Percentiles rank a stretch among this genome's conserved stretches.
Evolutionary conservation across 1,284 basidiomycete species (phyloP).

Genomic region (Trichosporon asahii): DNA sequence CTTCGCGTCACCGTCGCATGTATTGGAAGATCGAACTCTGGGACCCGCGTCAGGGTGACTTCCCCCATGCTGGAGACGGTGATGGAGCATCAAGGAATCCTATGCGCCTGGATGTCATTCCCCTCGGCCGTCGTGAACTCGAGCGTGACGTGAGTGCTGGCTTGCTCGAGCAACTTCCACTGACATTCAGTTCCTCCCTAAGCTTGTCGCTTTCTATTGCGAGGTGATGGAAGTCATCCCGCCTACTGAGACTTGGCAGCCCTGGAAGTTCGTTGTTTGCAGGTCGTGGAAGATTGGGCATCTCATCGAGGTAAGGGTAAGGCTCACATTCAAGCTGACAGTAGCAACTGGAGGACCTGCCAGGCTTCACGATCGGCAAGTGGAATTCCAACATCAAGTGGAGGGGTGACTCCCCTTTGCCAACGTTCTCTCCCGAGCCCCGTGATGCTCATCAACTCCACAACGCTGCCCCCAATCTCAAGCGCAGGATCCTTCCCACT

Average conservation of each 20-base stretch:
- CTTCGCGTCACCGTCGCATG: not conserved
- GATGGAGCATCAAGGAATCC: not conserved
- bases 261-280: conserved; percentile 22
- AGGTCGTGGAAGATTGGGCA: conserved; percentile 19
- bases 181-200: conserved; percentile 31
- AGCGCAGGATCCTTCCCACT: conserved; percentile 22
- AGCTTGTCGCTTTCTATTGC: conserved; percentile 31
- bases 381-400: conserved; percentile 17
- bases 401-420: conserved; percentile 15
- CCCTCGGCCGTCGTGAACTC: conserved; percentile 22
- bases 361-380: conserved; percentile 32
- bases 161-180: conserved; percentile 8
- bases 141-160: conserved; percentile 31
- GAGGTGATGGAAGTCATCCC: conserved; percentile 30
- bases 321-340: not conserved
- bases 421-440: not conserved
- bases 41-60: not conserved
- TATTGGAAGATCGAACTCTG: not conserved
- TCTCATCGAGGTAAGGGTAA: conserved; percentile 16
- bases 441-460: not conserved
- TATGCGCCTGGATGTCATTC: not conserved
- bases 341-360: conserved; percentile 30
- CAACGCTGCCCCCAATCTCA: conserved; percentile 15
- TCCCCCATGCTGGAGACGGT: not conserved
- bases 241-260: conserved; percentile 24